Base-by-base conservation (phyloP, 1,139 yeast genomes). In the Magnusiomyces magnusii region DNA sequence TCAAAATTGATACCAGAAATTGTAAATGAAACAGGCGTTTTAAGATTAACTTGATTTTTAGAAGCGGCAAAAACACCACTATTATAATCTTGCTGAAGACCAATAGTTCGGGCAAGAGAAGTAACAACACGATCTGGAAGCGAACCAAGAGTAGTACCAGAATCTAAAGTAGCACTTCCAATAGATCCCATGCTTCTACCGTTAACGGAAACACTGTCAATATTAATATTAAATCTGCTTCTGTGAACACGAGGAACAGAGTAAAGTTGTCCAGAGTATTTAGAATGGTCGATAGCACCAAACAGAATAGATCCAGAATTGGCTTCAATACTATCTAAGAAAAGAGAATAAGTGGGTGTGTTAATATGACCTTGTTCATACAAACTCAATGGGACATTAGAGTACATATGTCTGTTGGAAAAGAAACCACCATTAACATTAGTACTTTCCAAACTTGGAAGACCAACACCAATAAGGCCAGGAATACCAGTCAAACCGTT, bases 211-310 rank as follows among this genome's bases (percentile, higher is more conserved):
- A 62, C 54, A 44, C 57, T 56, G 42, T 60, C 64, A 39, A 64
- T 24, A 15, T 47, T 51, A 36, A 67, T 55, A 23, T 60, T 60
- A 51, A 57, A 62, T 10, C 59, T 47, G 36, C 56, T 47, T 3
- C 51, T 55, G 52, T 63, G 62, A 5, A 61, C 57, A 21, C 69
- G 60, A 5, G 63, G 64, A 23, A 67, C 57, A 1, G 63, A 52
- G 50, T 62, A 65, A 59, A 78, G 70, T 7, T 64, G 58, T 2
- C 81, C 81, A 1, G 68, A 54, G 65, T 76, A 78, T 65, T 79
- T 79, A 54, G 79, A 76, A 60, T 77, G 76, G 66, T 80, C 83
- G 54, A 80, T 72, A 3, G 81, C 83, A 2, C 83, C 83, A 68
- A 79, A 79, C 55, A 72, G 59, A 51, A 79, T 69, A 51, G 71